A percentile compares a stretch with the other conserved stretches of the same genome.
These are phyloP conservation scores for Stenocarpella maydis DNA, from an alignment of 2,329 filamentous ascomycete species.

Conservation along the genomic window DNA sequence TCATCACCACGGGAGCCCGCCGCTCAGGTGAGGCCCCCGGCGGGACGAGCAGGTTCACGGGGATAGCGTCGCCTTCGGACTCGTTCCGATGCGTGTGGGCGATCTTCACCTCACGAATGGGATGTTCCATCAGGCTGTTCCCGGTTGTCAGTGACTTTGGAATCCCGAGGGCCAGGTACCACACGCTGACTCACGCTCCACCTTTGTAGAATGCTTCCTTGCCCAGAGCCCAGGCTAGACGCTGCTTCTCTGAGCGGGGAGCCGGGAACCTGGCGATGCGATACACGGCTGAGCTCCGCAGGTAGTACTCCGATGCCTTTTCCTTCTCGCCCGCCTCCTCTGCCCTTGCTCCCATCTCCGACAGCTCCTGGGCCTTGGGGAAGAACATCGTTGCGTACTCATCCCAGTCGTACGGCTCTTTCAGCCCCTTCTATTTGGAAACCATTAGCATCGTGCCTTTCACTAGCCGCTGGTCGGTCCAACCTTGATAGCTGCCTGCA, in stretches of 20 bases:
- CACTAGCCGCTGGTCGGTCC: not conserved
- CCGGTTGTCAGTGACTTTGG: not conserved
- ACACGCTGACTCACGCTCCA: constrained; percentile 40
- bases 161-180: not conserved
- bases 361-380: constrained; percentile 66
- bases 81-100: constrained; percentile 59
- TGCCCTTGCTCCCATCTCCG: constrained; percentile 58
- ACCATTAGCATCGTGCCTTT: not conserved
- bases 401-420: constrained; percentile 39
- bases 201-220: constrained; percentile 73
- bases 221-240: constrained; percentile 65
- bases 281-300: constrained; percentile 74
- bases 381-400: constrained; percentile 72
- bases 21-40: constrained; percentile 40
- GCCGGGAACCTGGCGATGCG: constrained; percentile 77
- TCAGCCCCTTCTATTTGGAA: constrained; percentile 8
- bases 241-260: constrained; percentile 59
- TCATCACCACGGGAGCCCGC: constrained; percentile 57
- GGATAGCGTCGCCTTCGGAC: constrained; percentile 64
- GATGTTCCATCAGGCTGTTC: constrained; percentile 56
- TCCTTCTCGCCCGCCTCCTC: constrained; percentile 56
- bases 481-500: constrained; percentile 63
- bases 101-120: constrained; percentile 68
- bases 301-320: constrained; percentile 67
- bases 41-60: constrained; percentile 72